Evolutionary conservation across 2,329 filamentous ascomycete genomes (phyloP).

Genomic region (Trichocomaceae sp.): DNA sequence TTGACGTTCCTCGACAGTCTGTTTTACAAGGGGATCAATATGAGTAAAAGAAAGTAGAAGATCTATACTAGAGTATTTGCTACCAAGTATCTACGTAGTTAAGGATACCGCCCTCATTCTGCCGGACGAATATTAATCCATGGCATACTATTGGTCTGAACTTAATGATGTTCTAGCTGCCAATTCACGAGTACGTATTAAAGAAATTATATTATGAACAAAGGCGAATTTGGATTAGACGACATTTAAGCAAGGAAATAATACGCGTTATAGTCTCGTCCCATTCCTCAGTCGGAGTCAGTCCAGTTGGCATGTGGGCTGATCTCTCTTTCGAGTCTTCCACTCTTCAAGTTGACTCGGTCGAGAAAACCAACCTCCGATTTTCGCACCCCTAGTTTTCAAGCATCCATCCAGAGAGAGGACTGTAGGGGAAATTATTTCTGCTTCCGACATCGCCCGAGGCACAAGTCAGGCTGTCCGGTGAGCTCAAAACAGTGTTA

Average conservation of each 20-base stretch:
- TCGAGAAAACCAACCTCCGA: neutral
- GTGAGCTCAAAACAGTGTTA: constrained; percentile 1
- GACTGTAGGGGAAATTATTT: too few relatives aligned
- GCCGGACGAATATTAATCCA: neutral
- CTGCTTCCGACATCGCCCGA: constrained; percentile 1
- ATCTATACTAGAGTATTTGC: too few relatives aligned
- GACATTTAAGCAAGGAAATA: too few relatives aligned
- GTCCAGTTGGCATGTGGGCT: neutral
- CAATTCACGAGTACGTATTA: too few relatives aligned
- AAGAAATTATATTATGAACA: too few relatives aligned
- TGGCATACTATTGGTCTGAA: neutral
- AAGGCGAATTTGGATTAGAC: too few relatives aligned
- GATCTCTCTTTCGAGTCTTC: neutral
- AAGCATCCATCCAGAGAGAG: neutral
- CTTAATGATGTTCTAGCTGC: too few relatives aligned
- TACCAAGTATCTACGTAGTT: neutral
- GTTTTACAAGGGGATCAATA: too few relatives aligned
- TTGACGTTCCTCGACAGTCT: too few relatives aligned
- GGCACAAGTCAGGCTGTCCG: constrained; percentile 1
- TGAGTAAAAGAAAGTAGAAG: too few relatives aligned
- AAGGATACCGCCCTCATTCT: constrained; percentile 3
- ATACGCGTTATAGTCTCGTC: too few relatives aligned
- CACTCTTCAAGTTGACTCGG: neutral
- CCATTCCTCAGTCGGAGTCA: neutral
- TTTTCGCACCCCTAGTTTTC: neutral